These are phyloP conservation scores for Raphanus raphanistrum DNA, from an alignment of 345 rosid species.

Conservation along the genomic window DNA sequence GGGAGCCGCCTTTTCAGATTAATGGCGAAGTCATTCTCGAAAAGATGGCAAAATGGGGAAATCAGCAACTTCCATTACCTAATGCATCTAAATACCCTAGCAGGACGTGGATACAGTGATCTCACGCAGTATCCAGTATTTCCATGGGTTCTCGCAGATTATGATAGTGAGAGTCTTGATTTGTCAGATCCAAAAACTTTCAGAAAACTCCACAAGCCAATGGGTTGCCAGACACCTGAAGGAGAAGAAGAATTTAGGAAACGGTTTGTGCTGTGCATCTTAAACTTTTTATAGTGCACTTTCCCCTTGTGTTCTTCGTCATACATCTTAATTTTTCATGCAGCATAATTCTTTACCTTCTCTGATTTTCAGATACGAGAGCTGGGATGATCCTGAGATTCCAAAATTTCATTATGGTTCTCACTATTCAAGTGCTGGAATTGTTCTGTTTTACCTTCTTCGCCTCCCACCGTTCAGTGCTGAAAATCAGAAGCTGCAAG, in stretches of 20 bases:
- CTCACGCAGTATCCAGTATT: slow-evolving; percentile 99
- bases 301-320: not conserved
- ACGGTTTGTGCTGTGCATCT: slow-evolving; percentile 58
- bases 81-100: slow-evolving; percentile 98
- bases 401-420: slow-evolving; percentile 99
- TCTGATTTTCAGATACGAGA: slow-evolving; percentile 73
- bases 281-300: slow-evolving; percentile 16
- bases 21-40: slow-evolving; percentile 96
- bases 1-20: slow-evolving; percentile 90
- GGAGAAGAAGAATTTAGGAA: slow-evolving; percentile 98
- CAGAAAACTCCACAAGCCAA: slow-evolving; percentile 93
- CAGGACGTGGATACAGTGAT: slow-evolving; percentile 99
- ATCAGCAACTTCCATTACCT: slow-evolving; percentile 98
- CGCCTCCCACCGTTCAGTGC: slow-evolving; percentile 96
- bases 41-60: slow-evolving; percentile 99
- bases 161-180: slow-evolving; percentile 86
- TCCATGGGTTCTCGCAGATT: slow-evolving; percentile 99
- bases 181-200: slow-evolving; percentile 81
- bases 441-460: slow-evolving; percentile 95
- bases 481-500: slow-evolving; percentile 99
- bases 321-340: slow-evolving; percentile 11
- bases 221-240: slow-evolving; percentile 98
- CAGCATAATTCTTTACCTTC: slow-evolving; percentile 1
- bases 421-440: slow-evolving; percentile 99
- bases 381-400: slow-evolving; percentile 99